Conservation (phyloP, 1,284 basidiomycete genomes). For the Tylopilus microsporus region DNA sequence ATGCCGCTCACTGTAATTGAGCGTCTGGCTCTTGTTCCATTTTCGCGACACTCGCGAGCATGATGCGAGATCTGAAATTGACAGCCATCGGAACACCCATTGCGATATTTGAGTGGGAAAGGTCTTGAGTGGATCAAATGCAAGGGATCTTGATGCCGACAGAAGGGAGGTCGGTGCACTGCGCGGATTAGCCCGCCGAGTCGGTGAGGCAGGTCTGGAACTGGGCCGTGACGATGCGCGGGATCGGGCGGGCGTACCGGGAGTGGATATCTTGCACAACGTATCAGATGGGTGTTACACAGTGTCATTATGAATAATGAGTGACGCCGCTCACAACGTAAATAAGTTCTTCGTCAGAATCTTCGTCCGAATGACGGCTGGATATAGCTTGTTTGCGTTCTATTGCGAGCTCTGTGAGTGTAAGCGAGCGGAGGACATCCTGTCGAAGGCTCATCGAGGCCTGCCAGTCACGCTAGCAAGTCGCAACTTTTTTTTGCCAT, state of each 20-base stretch:
- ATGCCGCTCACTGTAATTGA: conserved; percentile 76
- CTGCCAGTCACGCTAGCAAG: no score
- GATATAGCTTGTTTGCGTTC: conserved; percentile 19
- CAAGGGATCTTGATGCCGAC: conserved; percentile 27
- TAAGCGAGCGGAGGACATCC: conserved; percentile 61
- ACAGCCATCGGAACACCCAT: conserved; percentile 63
- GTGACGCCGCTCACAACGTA: conserved; percentile 55
- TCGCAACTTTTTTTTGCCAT: no score
- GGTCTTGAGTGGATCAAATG: conserved; percentile 60
- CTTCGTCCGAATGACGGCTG: conserved; percentile 37
- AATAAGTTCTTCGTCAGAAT: conserved; percentile 70
- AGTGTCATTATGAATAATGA: no score
- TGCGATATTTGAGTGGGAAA: conserved; percentile 80
- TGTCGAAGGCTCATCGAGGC: conserved; percentile 64
- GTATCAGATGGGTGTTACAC: neutral
- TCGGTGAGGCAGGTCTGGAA: conserved; percentile 58
- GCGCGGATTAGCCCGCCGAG: conserved; percentile 44
- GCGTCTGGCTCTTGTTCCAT: conserved; percentile 81
- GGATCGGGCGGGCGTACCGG: conserved; percentile 64
- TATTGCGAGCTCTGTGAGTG: conserved; percentile 24
- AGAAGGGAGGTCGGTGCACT: conserved; percentile 9
- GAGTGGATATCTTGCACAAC: conserved; percentile 54
- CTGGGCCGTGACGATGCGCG: conserved; percentile 45
- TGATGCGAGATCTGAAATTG: conserved; percentile 64
- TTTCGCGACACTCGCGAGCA: conserved; percentile 79